Conservation (phyloP, 2,329 filamentous ascomycete species). For the Microsporum canis region DNA sequence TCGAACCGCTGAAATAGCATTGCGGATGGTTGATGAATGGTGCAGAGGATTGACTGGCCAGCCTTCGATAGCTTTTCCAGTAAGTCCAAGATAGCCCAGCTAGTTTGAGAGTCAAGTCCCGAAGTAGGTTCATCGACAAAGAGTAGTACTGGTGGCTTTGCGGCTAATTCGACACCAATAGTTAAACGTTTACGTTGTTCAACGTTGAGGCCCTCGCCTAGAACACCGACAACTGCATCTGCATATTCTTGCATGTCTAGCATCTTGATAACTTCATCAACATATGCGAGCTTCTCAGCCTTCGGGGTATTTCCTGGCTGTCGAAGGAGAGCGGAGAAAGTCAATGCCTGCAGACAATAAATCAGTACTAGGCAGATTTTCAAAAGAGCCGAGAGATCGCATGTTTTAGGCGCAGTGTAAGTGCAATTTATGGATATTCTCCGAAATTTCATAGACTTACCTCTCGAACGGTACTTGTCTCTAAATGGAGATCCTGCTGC, state of each 20-base stretch:
- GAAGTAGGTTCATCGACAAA: slow-evolving; percentile 94
- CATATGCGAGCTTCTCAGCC: slow-evolving; percentile 72
- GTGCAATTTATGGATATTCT: slow-evolving; percentile 43
- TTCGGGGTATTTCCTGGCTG: slow-evolving; percentile 62
- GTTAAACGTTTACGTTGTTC: slow-evolving; percentile 66
- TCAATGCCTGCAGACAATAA: slow-evolving; percentile 43
- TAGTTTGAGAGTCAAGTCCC: slow-evolving; percentile 83
- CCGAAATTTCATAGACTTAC: slow-evolving; percentile 57
- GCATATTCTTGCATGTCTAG: slow-evolving; percentile 85
- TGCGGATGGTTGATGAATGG: slow-evolving; percentile 87
- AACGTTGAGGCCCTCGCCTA: slow-evolving; percentile 58
- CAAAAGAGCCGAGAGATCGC: neutral
- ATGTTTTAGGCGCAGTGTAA: neutral
- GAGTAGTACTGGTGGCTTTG: slow-evolving; percentile 75
- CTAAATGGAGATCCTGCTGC: slow-evolving; percentile 80
- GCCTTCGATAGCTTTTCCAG: slow-evolving; percentile 79
- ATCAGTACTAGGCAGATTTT: too few relatives aligned
- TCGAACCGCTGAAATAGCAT: slow-evolving; percentile 84
- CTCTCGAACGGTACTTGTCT: slow-evolving; percentile 59
- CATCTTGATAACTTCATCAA: slow-evolving; percentile 80
- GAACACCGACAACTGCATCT: slow-evolving; percentile 83
- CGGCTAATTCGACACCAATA: slow-evolving; percentile 85
- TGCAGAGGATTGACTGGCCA: slow-evolving; percentile 88
- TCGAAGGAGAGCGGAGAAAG: slow-evolving; percentile 73
- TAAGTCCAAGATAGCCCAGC: slow-evolving; percentile 78